Base-by-base conservation (phyloP, 1,284 basidiomycete species). In the Tilletia caries region DNA sequence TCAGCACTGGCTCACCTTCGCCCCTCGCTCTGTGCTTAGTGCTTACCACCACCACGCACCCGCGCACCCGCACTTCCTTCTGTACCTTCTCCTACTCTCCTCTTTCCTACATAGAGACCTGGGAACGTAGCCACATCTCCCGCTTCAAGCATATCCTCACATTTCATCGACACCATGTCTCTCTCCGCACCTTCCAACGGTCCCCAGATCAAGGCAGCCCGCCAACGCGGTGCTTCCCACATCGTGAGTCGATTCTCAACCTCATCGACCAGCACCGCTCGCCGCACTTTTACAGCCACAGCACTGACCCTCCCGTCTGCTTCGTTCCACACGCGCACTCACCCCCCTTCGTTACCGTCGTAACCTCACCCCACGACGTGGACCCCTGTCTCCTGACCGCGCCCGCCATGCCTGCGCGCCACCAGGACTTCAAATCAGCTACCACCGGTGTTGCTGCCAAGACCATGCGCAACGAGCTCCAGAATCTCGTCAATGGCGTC, bases 391-490 rank as follows among this genome's bases (percentile, higher is more conserved):
- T 37, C 52, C 54, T 70, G 64, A 18, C 27, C 69, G 34, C 54
- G 48, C 23, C 58, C 69, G 52, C 67, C 34, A 64, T 65, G 54
- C 64, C 67, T 71, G 71, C 58, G 66, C 27, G 48, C 67, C 46
- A 34, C 68, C 66, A 86, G 85, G 85, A 96, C 87, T 96, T 96
- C 89, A 95, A 96, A 88, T 95, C 93, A 50, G 95, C 95, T 76
- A 96, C 95, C 69, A 98, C 95, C 64, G 95, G 95, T 78, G 92
- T 98, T 79, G 91, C 94, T 48, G 93, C 94, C 78, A 98, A 97
- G 87, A 88, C 94, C 71, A 98, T 98, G 96, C 91, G 93, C 86
- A 97, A 98, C 84, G 95, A 98, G 87, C 91, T 98, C 86, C 92
- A 92, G 85, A 89, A 89, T 82, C 91, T 98, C 87, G 93, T 98